Percentiles rank a stretch among this genome's conserved stretches.
Evolutionary conservation across 2,329 filamentous ascomycete genomes (phyloP).

Genomic region (Penicillium sp.): DNA sequence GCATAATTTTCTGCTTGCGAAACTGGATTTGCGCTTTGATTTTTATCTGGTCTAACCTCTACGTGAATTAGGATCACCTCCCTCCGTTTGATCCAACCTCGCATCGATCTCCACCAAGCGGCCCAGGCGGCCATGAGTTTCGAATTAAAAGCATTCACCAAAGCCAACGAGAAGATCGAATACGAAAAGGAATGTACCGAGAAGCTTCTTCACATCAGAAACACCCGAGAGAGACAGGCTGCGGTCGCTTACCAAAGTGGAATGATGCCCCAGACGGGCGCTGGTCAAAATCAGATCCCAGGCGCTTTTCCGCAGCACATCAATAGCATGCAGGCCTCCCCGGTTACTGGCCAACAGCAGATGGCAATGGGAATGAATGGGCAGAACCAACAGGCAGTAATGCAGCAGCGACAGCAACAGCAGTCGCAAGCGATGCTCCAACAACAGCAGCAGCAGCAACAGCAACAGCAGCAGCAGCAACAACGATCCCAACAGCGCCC

Average conservation of each 20-base stretch:
- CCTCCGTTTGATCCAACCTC: slow-evolving; percentile 46
- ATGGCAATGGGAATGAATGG: slow-evolving; percentile 39
- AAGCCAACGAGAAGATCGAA: slow-evolving; percentile 41
- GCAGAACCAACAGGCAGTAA: slow-evolving; percentile 32
- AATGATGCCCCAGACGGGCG: slow-evolving; percentile 38
- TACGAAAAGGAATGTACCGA: slow-evolving; percentile 46
- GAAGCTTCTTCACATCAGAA: slow-evolving; percentile 46
- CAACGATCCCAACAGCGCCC: slow-evolving; percentile 35
- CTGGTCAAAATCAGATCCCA: slow-evolving; percentile 41
- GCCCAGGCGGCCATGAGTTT: slow-evolving; percentile 45
- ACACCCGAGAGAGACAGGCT: slow-evolving; percentile 45
- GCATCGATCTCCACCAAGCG: slow-evolving; percentile 38
- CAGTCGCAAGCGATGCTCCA: background rate
- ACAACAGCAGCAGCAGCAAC: slow-evolving; percentile 15
- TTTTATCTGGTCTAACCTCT: slow-evolving; percentile 11
- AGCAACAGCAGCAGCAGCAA: slow-evolving; percentile 25
- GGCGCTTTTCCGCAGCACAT: slow-evolving; percentile 52
- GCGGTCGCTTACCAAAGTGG: slow-evolving; percentile 39
- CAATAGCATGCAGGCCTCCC: slow-evolving; percentile 51
- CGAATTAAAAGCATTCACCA: slow-evolving; percentile 46
- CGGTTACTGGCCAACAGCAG: slow-evolving; percentile 43
- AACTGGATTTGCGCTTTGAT: background rate
- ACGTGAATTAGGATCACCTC: slow-evolving; percentile 41
- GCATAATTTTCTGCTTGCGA: background rate
- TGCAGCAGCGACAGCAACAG: slow-evolving; percentile 34